These are phyloP conservation scores for Aspergillus vadensis DNA, from an alignment of 2,329 filamentous ascomycete genomes.

Conservation along the genomic window DNA sequence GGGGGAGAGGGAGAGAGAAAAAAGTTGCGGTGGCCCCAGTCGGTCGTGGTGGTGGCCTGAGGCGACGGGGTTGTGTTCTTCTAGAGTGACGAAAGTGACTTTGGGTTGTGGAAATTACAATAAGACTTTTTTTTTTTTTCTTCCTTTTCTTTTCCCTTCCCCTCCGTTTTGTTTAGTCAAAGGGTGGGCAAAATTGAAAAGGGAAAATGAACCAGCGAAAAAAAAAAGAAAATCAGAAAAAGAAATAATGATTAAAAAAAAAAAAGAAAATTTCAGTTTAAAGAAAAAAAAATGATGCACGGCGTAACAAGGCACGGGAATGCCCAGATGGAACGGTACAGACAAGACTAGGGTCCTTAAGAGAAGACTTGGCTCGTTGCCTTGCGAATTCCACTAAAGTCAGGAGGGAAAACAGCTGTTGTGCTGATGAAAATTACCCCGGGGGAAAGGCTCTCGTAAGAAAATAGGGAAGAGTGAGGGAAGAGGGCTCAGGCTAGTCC, in stretches of 20 bases:
- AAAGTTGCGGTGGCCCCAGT: conserved; percentile 21
- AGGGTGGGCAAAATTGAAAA: conserved; percentile 4
- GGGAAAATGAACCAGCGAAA: conserved; percentile 6
- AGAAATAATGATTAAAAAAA: conserved; percentile 10
- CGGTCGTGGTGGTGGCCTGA: conserved; percentile 27
- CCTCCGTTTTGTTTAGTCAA: too few species aligned
- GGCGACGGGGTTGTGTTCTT: conserved; percentile 15
- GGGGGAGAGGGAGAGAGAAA: conserved; percentile 15
- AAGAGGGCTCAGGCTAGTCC: conserved; percentile 5
- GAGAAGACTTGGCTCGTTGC: conserved; percentile 20
- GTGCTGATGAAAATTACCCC: not conserved
- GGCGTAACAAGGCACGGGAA: conserved; percentile 22
- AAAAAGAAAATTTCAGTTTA: conserved; percentile 3
- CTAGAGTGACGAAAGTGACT: conserved; percentile 26
- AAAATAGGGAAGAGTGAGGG: not conserved
- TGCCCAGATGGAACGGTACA: conserved; percentile 27
- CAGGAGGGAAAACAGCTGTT: not conserved
- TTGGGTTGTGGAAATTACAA: conserved; percentile 9
- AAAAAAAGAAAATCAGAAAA: not conserved
- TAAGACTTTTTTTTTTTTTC: not conserved
- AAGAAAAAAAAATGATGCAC: conserved; percentile 6
- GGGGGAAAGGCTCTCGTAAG: not conserved
- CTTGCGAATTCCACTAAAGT: conserved; percentile 12
- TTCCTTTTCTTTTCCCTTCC: too few species aligned
- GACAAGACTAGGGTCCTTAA: conserved; percentile 22